Conservation (phyloP, 495 filamentous ascomycete genomes). For the Pseudevernia furfuracea region DNA sequence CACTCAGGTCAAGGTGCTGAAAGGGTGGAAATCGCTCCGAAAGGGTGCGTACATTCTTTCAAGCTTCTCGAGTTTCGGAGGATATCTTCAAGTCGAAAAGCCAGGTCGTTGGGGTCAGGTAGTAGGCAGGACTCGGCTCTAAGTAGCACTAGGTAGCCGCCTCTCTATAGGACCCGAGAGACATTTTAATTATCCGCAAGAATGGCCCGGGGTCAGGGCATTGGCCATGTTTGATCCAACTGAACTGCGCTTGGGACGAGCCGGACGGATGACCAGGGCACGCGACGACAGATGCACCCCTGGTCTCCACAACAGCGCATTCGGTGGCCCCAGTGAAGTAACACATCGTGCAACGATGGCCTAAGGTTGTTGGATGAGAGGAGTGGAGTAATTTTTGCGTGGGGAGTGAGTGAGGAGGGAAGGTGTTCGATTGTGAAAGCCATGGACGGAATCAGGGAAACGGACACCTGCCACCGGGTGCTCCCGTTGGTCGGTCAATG, state of each 20-base stretch:
- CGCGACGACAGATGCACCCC: constrained; percentile 1
- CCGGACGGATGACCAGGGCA: constrained; percentile 10
- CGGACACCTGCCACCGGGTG: constrained; percentile 3
- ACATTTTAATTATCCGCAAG: constrained; percentile 14
- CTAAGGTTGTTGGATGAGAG: constrained; percentile 3
- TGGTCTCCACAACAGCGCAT: neutral
- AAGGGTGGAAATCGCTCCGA: neutral
- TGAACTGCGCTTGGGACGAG: constrained; percentile 11
- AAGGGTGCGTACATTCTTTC: constrained; percentile 5
- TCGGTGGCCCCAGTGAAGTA: constrained; percentile 3
- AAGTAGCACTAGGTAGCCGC: neutral
- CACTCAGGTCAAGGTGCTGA: neutral
- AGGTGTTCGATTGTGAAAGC: neutral
- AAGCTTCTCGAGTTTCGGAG: neutral
- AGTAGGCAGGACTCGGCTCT: neutral
- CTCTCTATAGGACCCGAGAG: constrained; percentile 5
- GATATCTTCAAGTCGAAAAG: constrained; percentile 1
- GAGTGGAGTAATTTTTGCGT: neutral
- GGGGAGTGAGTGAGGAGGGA: constrained; percentile 6
- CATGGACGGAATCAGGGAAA: constrained; percentile 2
- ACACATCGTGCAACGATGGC: neutral
- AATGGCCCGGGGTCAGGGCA: neutral
- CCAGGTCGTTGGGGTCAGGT: neutral
- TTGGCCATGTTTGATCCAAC: constrained; percentile 3
- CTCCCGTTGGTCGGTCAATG: constrained; percentile 11